A percentile compares a stretch with the other conserved stretches of the same genome.
Evolutionary conservation across 208 protist species (phyloP).

Genomic region (Wallacemonas sp.): DNA sequence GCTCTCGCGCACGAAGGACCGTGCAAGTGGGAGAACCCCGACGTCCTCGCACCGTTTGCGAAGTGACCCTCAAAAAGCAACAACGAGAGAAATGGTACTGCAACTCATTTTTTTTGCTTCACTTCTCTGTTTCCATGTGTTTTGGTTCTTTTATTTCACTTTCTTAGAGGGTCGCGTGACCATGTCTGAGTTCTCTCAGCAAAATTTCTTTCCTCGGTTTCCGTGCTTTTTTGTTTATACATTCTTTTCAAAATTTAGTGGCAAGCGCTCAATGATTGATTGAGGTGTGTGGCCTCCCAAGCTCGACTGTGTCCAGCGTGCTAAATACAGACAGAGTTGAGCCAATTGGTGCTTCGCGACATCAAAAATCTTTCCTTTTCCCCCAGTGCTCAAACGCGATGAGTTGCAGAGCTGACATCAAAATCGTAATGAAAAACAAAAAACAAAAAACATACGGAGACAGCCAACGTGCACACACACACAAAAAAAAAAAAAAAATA

Average conservation of each 20-base stretch:
- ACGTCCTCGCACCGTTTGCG: conserved; percentile 15
- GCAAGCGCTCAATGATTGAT: neutral
- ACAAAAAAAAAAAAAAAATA: too few species aligned
- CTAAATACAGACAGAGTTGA: too few species aligned
- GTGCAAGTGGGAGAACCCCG: conserved; percentile 38
- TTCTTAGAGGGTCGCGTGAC: neutral
- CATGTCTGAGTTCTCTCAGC: neutral
- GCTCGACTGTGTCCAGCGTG: neutral
- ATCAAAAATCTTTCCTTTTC: too few species aligned
- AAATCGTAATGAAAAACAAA: too few species aligned
- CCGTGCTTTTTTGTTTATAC: neutral
- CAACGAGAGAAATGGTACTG: neutral
- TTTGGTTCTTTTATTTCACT: too few species aligned
- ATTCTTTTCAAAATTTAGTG: neutral
- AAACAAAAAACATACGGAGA: too few species aligned
- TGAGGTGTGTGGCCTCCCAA: neutral
- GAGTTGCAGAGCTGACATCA: too few species aligned
- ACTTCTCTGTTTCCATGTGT: neutral
- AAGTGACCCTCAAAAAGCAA: neutral
- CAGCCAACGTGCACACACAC: too few species aligned
- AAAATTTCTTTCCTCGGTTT: neutral
- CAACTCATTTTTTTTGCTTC: neutral
- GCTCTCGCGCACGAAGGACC: conserved; percentile 45
- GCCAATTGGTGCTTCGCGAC: neutral
- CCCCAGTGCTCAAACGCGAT: too few species aligned